These are phyloP conservation scores for Stylonectria norvegica DNA, from an alignment of 2,329 filamentous ascomycete genomes.

Conservation along the genomic window DNA sequence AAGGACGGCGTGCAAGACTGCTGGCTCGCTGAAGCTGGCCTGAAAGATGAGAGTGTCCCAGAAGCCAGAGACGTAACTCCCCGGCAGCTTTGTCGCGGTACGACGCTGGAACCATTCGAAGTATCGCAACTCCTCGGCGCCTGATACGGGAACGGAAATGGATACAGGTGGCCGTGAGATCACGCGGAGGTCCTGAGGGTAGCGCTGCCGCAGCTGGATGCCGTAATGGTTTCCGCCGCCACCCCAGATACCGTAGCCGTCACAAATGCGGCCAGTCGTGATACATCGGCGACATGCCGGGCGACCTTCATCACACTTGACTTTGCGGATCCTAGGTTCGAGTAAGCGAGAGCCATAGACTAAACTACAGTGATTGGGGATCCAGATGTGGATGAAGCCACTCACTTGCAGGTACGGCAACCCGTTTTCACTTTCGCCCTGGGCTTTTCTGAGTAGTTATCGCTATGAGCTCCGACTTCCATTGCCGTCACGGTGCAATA, in stretches of 20 bases:
- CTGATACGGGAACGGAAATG: conserved; percentile 4
- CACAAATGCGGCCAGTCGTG: conserved; percentile 24
- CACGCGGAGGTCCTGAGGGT: neutral
- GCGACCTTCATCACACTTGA: conserved; percentile 33
- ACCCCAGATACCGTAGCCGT: conserved; percentile 31
- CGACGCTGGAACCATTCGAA: conserved; percentile 34
- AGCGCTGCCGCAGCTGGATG: neutral
- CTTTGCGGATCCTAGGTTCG: conserved; percentile 26
- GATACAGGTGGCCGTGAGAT: neutral
- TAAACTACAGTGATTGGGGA: neutral
- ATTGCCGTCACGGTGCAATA: no score
- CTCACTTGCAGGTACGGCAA: conserved; percentile 26
- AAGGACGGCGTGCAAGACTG: conserved; percentile 38
- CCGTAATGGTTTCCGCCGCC: conserved; percentile 3
- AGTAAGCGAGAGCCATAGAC: no score
- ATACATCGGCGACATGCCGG: conserved; percentile 28
- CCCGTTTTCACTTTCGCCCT: conserved; percentile 21
- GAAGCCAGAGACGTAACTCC: conserved; percentile 35
- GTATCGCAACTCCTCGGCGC: conserved; percentile 12
- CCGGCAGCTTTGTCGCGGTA: conserved; percentile 35
- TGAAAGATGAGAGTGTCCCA: conserved; percentile 39
- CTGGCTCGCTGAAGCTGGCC: conserved; percentile 34
- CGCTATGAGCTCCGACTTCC: conserved; percentile 5
- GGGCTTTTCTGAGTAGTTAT: conserved; percentile 1
- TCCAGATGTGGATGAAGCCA: neutral